These are phyloP conservation scores for Millerozyma miso DNA, from an alignment of 805 yeast genomes.

Conservation along the genomic window DNA sequence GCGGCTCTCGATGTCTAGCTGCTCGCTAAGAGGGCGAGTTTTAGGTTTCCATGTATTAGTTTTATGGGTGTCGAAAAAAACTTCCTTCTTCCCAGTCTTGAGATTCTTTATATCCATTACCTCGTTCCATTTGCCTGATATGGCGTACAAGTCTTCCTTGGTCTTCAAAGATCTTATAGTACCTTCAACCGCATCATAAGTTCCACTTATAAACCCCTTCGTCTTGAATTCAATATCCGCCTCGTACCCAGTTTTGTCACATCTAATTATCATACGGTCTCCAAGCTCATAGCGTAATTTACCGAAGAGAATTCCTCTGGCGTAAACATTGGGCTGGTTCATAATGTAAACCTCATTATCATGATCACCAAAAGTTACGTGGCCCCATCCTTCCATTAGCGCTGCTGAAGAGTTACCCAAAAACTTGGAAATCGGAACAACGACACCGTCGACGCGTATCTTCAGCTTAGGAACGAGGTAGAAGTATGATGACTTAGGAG, in stretches of 20 bases:
- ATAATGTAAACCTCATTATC: slow-evolving; percentile 70
- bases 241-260: slow-evolving; percentile 51
- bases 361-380: slow-evolving; percentile 61
- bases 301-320: slow-evolving; percentile 90
- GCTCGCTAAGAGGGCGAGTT: slow-evolving; percentile 76
- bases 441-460: slow-evolving; percentile 84
- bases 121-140: slow-evolving; percentile 93
- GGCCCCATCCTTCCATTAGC: slow-evolving; percentile 89
- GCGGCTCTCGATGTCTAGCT: slow-evolving; percentile 77
- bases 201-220: slow-evolving; percentile 89
- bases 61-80: slow-evolving; percentile 42
- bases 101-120: slow-evolving; percentile 57
- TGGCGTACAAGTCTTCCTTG: slow-evolving; percentile 53
- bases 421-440: slow-evolving; percentile 82
- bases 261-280: slow-evolving; percentile 78
- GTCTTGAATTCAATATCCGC: slow-evolving; percentile 92
- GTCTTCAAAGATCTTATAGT: slow-evolving; percentile 43
- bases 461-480: slow-evolving; percentile 76
- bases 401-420: slow-evolving; percentile 96
- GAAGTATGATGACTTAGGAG: slow-evolving; percentile 95
- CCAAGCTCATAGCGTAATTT: slow-evolving; percentile 87
- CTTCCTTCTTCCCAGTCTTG: slow-evolving; percentile 46
- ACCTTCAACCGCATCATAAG: slow-evolving; percentile 88
- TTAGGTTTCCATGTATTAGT: slow-evolving; percentile 55
- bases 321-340: slow-evolving; percentile 95